Percentiles rank a stretch among this genome's conserved stretches.
Conservation (phyloP, 1,284 basidiomycete genomes). For the Apiotrichum sp. region DNA sequence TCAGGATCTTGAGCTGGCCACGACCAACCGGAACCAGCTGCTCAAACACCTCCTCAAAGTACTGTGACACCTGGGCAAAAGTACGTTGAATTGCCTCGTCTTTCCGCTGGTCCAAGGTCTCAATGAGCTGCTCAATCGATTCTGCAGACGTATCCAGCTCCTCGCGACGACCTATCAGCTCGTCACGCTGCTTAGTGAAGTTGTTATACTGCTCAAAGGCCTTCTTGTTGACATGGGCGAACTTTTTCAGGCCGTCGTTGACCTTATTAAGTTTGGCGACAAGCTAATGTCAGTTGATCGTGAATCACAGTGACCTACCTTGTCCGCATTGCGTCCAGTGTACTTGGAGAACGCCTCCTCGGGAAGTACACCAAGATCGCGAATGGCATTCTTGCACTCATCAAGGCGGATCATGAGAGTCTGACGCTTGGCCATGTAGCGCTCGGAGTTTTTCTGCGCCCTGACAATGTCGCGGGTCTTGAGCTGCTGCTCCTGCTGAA, state of each 20-base stretch:
- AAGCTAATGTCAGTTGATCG: slow-evolving; percentile 60
- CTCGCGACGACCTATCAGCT: slow-evolving; percentile 74
- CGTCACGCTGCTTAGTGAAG: slow-evolving; percentile 95
- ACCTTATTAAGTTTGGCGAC: slow-evolving; percentile 83
- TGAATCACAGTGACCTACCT: slow-evolving; percentile 29
- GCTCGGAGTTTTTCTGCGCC: slow-evolving; percentile 90
- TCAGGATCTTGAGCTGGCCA: slow-evolving; percentile 86
- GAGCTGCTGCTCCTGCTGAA: slow-evolving; percentile 75
- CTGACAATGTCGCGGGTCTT: slow-evolving; percentile 76
- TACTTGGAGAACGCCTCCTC: slow-evolving; percentile 98
- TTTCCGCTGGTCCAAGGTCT: slow-evolving; percentile 90
- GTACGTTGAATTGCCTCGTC: slow-evolving; percentile 98
- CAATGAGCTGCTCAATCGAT: slow-evolving; percentile 91
- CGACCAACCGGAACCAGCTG: slow-evolving; percentile 91
- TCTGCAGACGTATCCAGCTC: slow-evolving; percentile 83
- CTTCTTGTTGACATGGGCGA: slow-evolving; percentile 98
- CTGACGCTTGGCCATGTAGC: slow-evolving; percentile 85
- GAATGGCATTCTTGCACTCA: slow-evolving; percentile 87
- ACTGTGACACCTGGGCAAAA: slow-evolving; percentile 94
- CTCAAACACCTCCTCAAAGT: slow-evolving; percentile 97
- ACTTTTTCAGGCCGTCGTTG: slow-evolving; percentile 90
- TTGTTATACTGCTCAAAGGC: slow-evolving; percentile 97
- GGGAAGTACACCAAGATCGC: slow-evolving; percentile 90
- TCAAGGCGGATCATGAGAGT: slow-evolving; percentile 78
- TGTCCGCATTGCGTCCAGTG: slow-evolving; percentile 70